Evolutionary conservation across 2,329 filamentous ascomycete genomes (phyloP).

Genomic region (Hypoxylon rubiginosum): DNA sequence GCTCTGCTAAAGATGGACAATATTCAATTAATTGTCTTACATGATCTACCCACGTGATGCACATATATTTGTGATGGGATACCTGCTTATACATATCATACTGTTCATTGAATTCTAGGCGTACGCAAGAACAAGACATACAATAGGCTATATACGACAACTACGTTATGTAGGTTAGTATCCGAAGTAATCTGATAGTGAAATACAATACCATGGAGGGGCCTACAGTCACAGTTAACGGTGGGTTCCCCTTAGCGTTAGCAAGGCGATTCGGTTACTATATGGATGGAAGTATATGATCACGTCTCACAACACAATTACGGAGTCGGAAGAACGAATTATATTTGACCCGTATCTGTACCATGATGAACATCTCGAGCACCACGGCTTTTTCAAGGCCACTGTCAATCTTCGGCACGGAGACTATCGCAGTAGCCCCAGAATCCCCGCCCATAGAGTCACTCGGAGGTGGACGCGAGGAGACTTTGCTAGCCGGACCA

Average conservation of each 20-base stretch:
- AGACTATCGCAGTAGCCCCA: slow-evolving; percentile 70
- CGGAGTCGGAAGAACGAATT: slow-evolving; percentile 3
- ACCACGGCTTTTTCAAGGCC: slow-evolving; percentile 74
- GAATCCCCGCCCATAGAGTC: slow-evolving; percentile 64
- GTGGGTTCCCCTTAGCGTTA: background rate
- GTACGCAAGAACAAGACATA: background rate
- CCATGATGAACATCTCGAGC: slow-evolving; percentile 67
- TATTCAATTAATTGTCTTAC: background rate
- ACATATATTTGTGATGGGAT: no score
- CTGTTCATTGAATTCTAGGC: background rate
- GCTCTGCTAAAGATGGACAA: background rate
- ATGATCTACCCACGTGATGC: background rate
- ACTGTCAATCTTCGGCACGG: slow-evolving; percentile 70
- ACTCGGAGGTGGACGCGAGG: slow-evolving; percentile 61
- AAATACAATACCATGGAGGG: background rate
- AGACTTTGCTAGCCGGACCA: slow-evolving; percentile 68
- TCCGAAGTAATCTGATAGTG: background rate
- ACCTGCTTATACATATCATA: background rate
- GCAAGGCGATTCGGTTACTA: background rate
- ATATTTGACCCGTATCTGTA: slow-evolving; percentile 78
- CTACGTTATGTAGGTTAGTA: background rate
- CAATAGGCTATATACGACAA: background rate
- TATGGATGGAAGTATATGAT: background rate
- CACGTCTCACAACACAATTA: slow-evolving; percentile 8
- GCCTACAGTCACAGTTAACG: no score